Evolutionary conservation across 202 grass and related monocot genomes (phyloP).

Genomic region (Panicum virgatum): DNA sequence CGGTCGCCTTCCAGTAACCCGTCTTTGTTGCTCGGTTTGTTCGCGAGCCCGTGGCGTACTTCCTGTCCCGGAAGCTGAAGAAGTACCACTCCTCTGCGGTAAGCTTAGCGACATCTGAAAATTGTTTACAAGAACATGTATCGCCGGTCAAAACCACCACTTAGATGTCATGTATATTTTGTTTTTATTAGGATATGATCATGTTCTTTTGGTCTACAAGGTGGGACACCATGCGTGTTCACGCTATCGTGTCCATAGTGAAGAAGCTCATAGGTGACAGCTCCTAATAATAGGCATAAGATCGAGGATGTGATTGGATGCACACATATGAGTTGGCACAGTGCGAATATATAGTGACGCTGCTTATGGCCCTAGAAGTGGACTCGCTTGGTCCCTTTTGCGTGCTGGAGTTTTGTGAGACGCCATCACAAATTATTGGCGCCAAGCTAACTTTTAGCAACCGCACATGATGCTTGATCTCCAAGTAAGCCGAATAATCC

Average conservation of each 20-base stretch:
- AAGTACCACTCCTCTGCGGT: constrained; percentile 72
- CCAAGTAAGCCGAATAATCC: neutral
- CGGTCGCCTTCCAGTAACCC: constrained; percentile 76
- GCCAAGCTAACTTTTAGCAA: neutral
- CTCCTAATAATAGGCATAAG: neutral
- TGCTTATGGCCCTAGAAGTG: constrained; percentile 9
- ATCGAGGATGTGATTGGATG: neutral
- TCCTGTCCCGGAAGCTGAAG: constrained; percentile 65
- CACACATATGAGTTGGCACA: neutral
- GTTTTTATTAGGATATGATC: neutral
- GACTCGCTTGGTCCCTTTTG: constrained; percentile 11
- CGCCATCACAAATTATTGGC: constrained; percentile 31
- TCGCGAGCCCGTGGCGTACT: constrained; percentile 61
- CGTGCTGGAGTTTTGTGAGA: neutral
- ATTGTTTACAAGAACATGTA: neutral
- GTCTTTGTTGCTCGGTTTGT: constrained; percentile 69
- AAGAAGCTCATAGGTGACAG: neutral
- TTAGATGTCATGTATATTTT: neutral
- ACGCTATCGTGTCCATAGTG: neutral
- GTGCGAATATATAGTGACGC: neutral
- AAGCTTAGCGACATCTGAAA: constrained; percentile 68
- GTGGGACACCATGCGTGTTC: neutral
- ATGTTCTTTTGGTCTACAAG: neutral
- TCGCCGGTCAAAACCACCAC: no score
- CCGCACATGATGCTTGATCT: neutral